phyloP scores from a whole-genome alignment of 176 grass and related monocot genomes.

The Oryza coarctata region DNA sequence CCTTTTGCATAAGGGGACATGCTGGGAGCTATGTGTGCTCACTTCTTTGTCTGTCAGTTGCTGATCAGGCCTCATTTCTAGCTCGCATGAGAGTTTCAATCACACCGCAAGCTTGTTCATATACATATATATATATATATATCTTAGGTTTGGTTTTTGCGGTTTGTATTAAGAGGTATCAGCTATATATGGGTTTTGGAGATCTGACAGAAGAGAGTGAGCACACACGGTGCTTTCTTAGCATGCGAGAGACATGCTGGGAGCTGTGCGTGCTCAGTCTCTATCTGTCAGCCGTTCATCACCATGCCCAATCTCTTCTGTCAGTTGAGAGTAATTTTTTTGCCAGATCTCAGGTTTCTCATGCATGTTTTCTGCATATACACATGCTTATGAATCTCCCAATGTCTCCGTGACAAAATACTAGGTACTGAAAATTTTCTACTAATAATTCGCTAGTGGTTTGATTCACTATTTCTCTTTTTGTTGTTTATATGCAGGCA shows the following conservation, averaged over 20 bases:
- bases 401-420: not conserved
- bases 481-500: not conserved
- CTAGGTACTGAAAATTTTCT: not conserved
- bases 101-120: not conserved
- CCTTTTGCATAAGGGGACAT: constrained; percentile 20
- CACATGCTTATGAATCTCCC: not conserved
- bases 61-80: constrained; percentile 18
- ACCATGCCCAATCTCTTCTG: constrained; percentile 17
- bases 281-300: constrained; percentile 60
- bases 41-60: constrained; percentile 46
- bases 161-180: not conserved
- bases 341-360: not conserved
- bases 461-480: not conserved
- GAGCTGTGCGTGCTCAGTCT: constrained; percentile 58
- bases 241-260: constrained; percentile 40
- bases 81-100: not conserved
- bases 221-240: constrained; percentile 52
- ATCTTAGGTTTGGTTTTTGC: not conserved
- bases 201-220: constrained; percentile 67
- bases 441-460: not conserved
- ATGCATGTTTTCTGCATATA: not conserved
- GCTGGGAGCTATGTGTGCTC: constrained; percentile 40
- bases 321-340: not conserved
- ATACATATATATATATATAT: not conserved
- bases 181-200: constrained; percentile 29